Evolutionary conservation across 2,329 filamentous ascomycete species (phyloP).

Genomic region (Phyllachora maydis): DNA sequence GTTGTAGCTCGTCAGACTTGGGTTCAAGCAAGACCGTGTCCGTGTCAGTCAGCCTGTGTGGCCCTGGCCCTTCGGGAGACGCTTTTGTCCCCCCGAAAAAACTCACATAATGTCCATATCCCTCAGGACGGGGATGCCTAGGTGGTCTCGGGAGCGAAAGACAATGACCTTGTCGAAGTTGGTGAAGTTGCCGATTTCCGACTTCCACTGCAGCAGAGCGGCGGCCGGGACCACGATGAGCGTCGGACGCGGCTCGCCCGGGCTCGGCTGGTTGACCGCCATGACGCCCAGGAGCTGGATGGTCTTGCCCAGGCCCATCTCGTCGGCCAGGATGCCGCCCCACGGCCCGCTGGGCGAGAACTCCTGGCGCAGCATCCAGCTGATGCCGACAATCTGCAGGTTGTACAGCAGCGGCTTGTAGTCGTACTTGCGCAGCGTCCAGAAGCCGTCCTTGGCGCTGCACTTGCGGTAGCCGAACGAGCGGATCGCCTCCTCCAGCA

Average conservation of each 20-base stretch:
- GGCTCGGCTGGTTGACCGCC: neutral
- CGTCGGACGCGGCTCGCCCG: neutral
- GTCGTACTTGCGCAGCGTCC: slow-evolving; percentile 2
- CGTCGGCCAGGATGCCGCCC: neutral
- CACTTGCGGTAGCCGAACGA: too few species aligned
- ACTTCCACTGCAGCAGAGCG: neutral
- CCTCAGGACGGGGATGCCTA: neutral
- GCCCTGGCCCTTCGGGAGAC: too few species aligned
- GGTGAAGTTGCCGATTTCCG: neutral
- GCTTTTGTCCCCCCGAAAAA: neutral
- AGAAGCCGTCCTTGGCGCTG: neutral
- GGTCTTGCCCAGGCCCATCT: too few species aligned
- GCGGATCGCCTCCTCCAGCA: too few species aligned
- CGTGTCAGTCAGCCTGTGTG: too few species aligned
- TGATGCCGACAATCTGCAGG: slow-evolving; percentile 2
- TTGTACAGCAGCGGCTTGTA: slow-evolving; percentile 1
- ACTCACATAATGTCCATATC: neutral
- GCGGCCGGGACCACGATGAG: neutral
- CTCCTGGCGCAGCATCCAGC: slow-evolving; percentile 3
- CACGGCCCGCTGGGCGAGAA: neutral
- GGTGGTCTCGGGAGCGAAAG: neutral
- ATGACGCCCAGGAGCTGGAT: neutral
- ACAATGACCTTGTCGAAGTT: neutral
- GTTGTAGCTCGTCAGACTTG: too few species aligned
- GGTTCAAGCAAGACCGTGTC: too few species aligned